Base-by-base conservation (phyloP, 805 yeast genomes). In the Kodamaea restingae region DNA sequence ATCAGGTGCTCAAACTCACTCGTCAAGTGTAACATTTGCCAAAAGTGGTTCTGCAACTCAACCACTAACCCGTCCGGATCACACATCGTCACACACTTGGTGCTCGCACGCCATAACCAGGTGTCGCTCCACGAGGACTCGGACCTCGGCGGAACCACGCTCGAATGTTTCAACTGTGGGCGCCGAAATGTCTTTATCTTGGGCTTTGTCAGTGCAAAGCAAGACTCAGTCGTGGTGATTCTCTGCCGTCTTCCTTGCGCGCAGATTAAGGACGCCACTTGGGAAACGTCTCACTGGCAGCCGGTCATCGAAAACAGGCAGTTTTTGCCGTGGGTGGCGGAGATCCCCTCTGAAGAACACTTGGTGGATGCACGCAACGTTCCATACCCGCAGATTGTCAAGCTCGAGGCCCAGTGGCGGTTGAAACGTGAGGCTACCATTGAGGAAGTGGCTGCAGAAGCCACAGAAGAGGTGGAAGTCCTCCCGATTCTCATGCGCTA, bases 111-210 rank as follows among this genome's bases (percentile, higher is more conserved):
- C 45, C 97, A 90, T 57, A 80, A 81, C 50, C 67, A 56, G 21
- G 88, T 90, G 2, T 70, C 83, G 1, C 70, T 88, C 33, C 96
- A 88, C 57, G 80, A 80, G 26, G 84, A 83, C 18, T 81, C 90
- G 1, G 88, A 85, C 44, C 67, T 88, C 18, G 96, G 96, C n/a
- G 95, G 84, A 39, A 82, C 90, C 4, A 73, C 80, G 1, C 64
- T 90, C 42, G 97, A 90, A 58, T 90, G 97, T 64, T 90, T 88
- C 63, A 82, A 81, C 54, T 90, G 97, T 66, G 96, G 96, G 21
- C 77, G 75, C 54, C 78, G 71, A 43, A 90, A 90, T 51, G 84
- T 80, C 2, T 90, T 90, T 50, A 70, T 81, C 18, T 65, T 90
- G 27, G 97, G 97, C 0, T 88, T 82, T 60, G 93, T 90, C 11